Evolutionary conservation across 2,329 filamentous ascomycete species (phyloP), one percentile per base, ranked within the genome.

Genomic region (Didymella exigua): DNA sequence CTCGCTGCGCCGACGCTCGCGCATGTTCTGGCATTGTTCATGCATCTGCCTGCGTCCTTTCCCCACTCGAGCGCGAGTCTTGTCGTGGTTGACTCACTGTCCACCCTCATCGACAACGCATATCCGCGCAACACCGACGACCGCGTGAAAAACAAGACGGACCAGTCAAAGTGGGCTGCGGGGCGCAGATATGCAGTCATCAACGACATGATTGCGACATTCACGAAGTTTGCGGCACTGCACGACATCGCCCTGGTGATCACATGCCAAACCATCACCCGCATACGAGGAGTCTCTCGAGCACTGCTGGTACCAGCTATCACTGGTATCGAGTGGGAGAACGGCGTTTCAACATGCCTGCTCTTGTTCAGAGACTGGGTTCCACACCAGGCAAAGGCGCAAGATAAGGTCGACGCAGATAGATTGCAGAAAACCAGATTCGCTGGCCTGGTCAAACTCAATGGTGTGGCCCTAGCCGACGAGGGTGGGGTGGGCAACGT

Each of bases 251-350:
- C 91, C 21, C 80, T 96, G 36, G 79, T 96, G 2, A 73, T 95
- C 18, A 81, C 92, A 43, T 91, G 87, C 31, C 92, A 96, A 70
- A 91, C 89, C 55, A 89, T 88, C 36, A 96, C 91, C n/a, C 89
- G 87, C 62, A 88, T 96, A 76, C 86, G 89, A 58, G 80, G 81
- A 4, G 87, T 83, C 60, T 81, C 78, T 61, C 84, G 81, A 61
- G 89, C 92, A 13, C 84, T 88, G 10, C 78, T 98, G 43, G 83
- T 88, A 48, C 89, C 92, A 14, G 86, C 90, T 34, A 81, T 97
- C 59, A 88, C 88, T 52, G 87, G 89, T 13, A 81, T 81, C 18
- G 85, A 89, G 36, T 97, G 93, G 93, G 92, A 96, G 57, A 86
- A 85, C 60, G 88, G 86, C 27, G 79, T 96, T 31, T 84, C 86